A percentile compares a stretch with the other conserved stretches of the same genome.
phyloP scores from a whole-genome alignment of 1,284 basidiomycete genomes.

The Calocybe gambosa region DNA sequence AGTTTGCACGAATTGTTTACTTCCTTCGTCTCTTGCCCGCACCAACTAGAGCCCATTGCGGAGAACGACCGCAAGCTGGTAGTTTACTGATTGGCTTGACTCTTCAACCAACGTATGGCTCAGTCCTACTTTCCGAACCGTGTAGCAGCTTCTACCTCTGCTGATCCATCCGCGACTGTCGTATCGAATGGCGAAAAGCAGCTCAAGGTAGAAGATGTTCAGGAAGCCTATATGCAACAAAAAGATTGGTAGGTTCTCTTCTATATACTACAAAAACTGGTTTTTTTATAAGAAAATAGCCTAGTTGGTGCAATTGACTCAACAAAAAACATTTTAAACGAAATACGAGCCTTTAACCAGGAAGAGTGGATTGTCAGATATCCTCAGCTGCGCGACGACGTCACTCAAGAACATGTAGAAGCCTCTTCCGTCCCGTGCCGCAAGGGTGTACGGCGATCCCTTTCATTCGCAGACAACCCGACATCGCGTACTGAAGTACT shows the following conservation, averaged over 20 bases:
- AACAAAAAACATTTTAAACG: slow-evolving; percentile 63
- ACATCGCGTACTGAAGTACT: slow-evolving; percentile 62
- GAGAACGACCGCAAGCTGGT: slow-evolving; percentile 13
- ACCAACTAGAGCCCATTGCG: slow-evolving; percentile 9
- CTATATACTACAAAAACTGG: slow-evolving; percentile 1
- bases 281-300: slow-evolving; percentile 32
- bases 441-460: slow-evolving; percentile 51
- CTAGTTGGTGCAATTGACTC: slow-evolving; percentile 71
- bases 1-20: not conserved
- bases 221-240: slow-evolving; percentile 66
- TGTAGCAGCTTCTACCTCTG: slow-evolving; percentile 26
- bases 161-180: slow-evolving; percentile 22
- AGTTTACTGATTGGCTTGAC: slow-evolving; percentile 4
- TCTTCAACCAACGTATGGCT: slow-evolving; percentile 27
- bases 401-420: slow-evolving; percentile 18
- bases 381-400: slow-evolving; percentile 56
- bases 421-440: slow-evolving; percentile 27
- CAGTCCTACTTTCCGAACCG: slow-evolving; percentile 37
- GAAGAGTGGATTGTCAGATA: slow-evolving; percentile 85
- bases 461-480: slow-evolving; percentile 82
- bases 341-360: slow-evolving; percentile 79
- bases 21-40: not conserved
- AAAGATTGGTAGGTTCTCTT: slow-evolving; percentile 54
- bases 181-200: slow-evolving; percentile 33
- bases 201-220: slow-evolving; percentile 57